Evolutionary conservation across 2,329 filamentous ascomycete genomes (phyloP).

Genomic region (Cadophora sp.): DNA sequence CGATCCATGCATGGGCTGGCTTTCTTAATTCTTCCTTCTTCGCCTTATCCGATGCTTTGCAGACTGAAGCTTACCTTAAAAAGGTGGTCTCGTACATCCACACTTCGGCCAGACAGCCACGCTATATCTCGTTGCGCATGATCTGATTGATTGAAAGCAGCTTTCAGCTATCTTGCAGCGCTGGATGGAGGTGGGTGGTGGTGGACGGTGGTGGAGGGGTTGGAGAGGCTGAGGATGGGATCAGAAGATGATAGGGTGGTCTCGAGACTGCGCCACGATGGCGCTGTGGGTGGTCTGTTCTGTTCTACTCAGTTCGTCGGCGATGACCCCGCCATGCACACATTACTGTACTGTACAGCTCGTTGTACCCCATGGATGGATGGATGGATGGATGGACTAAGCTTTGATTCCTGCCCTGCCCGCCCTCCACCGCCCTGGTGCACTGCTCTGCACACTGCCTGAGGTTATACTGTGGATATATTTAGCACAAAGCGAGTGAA

Average conservation of each 20-base stretch:
- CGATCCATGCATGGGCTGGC: not conserved
- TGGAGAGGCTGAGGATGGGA: not conserved
- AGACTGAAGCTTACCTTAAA: too few relatives aligned
- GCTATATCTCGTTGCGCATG: not conserved
- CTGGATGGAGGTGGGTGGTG: not conserved
- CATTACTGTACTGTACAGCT: too few relatives aligned
- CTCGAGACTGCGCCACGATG: not conserved
- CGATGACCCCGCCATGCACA: not conserved
- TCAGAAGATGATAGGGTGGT: conserved; percentile 1
- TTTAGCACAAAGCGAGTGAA: not conserved
- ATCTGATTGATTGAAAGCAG: conserved; percentile 10
- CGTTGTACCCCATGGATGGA: too few relatives aligned
- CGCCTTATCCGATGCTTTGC: not conserved
- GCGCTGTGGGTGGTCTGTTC: too few relatives aligned
- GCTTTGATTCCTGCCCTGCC: not conserved
- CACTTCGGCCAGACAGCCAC: not conserved
- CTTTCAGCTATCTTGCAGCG: not conserved
- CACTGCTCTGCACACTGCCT: not conserved
- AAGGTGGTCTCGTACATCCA: not conserved
- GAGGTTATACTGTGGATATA: not conserved
- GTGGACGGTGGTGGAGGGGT: not conserved
- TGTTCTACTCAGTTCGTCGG: not conserved
- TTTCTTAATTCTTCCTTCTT: too few relatives aligned
- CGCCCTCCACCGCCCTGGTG: too few relatives aligned
- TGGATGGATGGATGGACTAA: not conserved